Percentiles rank a stretch among this genome's conserved stretches.
Conservation (phyloP, 192 early-diverging fungal species). For the Coemansia guatemalensis region DNA sequence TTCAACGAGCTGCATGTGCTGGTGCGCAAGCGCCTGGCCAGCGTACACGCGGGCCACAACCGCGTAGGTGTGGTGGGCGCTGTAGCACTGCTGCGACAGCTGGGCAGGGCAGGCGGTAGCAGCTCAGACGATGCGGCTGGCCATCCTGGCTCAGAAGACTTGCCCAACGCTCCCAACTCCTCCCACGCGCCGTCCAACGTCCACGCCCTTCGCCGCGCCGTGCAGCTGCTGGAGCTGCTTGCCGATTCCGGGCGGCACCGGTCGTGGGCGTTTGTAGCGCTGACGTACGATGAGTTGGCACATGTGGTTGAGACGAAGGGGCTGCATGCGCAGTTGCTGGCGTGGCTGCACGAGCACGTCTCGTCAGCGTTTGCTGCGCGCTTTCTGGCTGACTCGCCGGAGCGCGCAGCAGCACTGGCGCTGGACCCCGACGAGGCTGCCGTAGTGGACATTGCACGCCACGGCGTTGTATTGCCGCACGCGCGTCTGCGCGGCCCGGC, state of each 20-base stretch:
- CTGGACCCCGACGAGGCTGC: conserved; percentile 37
- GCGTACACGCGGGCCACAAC: conserved; percentile 62
- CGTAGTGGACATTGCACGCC: conserved; percentile 38
- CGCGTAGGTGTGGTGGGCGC: conserved; percentile 72
- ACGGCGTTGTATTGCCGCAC: conserved; percentile 12
- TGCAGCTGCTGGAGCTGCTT: conserved; percentile 61
- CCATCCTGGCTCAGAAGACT: neutral
- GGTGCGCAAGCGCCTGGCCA: conserved; percentile 77
- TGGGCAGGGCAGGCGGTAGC: conserved; percentile 38
- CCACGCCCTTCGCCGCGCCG: conserved; percentile 55
- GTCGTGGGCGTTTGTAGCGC: conserved; percentile 63
- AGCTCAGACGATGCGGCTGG: conserved; percentile 12
- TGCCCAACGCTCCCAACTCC: neutral
- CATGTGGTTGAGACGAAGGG: conserved; percentile 57
- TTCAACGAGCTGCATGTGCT: conserved; percentile 72
- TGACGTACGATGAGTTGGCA: conserved; percentile 74
- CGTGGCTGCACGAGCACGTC: conserved; percentile 69
- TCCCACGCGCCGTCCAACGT: conserved; percentile 21
- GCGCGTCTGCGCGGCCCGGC: conserved; percentile 33
- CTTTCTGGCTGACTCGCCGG: conserved; percentile 51
- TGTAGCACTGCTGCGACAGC: conserved; percentile 61
- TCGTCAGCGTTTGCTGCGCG: conserved; percentile 60
- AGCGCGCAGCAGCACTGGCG: conserved; percentile 19
- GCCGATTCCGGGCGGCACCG: conserved; percentile 40
- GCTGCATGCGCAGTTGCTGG: conserved; percentile 58